Evolutionary conservation across 129 eudicot genomes (phyloP).

Genomic region (Solidago caesia): DNA sequence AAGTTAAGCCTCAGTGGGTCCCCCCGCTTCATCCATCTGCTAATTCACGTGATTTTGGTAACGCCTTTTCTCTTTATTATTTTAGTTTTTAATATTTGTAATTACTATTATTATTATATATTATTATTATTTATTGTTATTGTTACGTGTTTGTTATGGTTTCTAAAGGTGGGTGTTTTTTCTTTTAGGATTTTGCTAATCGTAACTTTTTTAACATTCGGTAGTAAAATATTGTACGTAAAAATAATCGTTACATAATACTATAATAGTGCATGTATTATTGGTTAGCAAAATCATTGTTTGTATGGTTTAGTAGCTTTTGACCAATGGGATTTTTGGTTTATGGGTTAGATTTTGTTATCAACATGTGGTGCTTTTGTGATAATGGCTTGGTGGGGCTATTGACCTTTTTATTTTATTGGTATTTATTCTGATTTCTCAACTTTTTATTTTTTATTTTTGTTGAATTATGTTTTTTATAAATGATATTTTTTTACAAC

Average conservation of each 20-base stretch:
- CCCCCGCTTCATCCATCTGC: conserved; percentile 17
- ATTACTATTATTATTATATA: too few relatives aligned
- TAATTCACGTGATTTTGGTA: conserved; percentile 28
- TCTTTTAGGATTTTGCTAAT: too few relatives aligned
- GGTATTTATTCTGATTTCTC: neutral
- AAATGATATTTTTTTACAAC: neutral
- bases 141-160: neutral
- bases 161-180: neutral
- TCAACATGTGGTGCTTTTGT: neutral
- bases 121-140: too few relatives aligned
- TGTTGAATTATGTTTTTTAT: neutral
- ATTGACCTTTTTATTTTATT: neutral
- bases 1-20: conserved; percentile 34
- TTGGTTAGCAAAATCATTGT: neutral
- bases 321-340: neutral
- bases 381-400: neutral
- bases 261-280: neutral
- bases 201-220: too few relatives aligned
- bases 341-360: neutral
- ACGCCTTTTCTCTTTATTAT: neutral
- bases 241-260: too few relatives aligned
- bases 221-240: too few relatives aligned
- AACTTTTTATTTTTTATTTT: neutral
- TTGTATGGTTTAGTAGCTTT: neutral
- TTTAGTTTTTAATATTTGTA: neutral